Conservation (phyloP, 2,329 filamentous ascomycete genomes). For the Verticillium klebahnii region DNA sequence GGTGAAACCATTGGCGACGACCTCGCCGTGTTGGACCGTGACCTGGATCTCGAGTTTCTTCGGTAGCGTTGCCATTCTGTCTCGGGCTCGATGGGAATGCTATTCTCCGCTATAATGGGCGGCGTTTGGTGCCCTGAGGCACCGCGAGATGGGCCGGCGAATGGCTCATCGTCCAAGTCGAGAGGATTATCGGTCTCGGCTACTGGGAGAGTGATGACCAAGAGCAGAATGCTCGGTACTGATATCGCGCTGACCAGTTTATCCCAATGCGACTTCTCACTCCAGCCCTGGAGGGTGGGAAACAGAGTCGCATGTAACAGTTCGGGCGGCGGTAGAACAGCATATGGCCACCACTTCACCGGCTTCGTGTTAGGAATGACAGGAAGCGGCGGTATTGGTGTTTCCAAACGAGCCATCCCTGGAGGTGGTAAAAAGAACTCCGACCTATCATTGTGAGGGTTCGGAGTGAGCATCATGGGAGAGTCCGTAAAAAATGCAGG, state of each 20-base stretch:
- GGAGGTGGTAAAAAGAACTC: constrained; percentile 52
- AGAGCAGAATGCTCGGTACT: constrained; percentile 82
- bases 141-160: background rate
- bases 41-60: constrained; percentile 34
- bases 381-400: constrained; percentile 37
- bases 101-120: constrained; percentile 3
- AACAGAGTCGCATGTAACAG: constrained; percentile 72
- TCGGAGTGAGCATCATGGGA: constrained; percentile 38
- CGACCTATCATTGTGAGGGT: constrained; percentile 34
- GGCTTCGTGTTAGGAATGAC: constrained; percentile 35
- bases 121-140: background rate
- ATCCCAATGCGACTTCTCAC: constrained; percentile 77
- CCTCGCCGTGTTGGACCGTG: constrained; percentile 17
- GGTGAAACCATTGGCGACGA: constrained; percentile 25
- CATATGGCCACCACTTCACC: constrained; percentile 78
- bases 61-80: constrained; percentile 58
- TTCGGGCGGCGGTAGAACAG: constrained; percentile 65
- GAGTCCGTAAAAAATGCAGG: constrained; percentile 59
- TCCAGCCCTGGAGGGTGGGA: constrained; percentile 80
- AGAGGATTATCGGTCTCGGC: constrained; percentile 58
- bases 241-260: constrained; percentile 77
- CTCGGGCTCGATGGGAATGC: constrained; percentile 30
- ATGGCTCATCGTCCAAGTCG: constrained; percentile 5
- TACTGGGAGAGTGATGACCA: constrained; percentile 87
- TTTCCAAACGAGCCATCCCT: constrained; percentile 33